Base-by-base conservation (phyloP, 2,329 filamentous ascomycete species). In the Epichloe sylvatica region DNA sequence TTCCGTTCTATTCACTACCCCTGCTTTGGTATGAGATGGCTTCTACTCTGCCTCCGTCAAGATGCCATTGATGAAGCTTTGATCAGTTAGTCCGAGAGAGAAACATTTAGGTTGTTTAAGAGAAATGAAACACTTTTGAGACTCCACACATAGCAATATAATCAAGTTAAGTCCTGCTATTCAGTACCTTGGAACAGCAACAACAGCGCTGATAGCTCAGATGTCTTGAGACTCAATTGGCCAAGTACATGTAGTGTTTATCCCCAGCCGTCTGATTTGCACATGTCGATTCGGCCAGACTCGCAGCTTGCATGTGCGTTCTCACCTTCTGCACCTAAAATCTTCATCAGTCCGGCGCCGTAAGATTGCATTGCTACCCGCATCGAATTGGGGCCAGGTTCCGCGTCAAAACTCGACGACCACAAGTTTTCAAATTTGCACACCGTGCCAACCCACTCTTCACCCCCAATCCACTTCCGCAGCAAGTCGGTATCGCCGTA, bases 401-500 rank as follows among this genome's bases (percentile, higher is more conserved):
- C 30, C 30, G 30, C 30, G 30, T 37, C 36, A 37, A n/a, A 37
- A 37, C 13, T 15, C 36, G 13, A 37, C 36, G 5, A 15, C 17
- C 45, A 25, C 35, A 17, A 15, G 13, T 12, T 23, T 30, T 9
- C 8, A 1, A 30, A 30, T 9, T 30, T 11, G 9, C 41, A 45
- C 25, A 21, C 19, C 21, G 7, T 45, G 12, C 15, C n/a, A 25
- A 17, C 34, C 30, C 15, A 19, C 13, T 35, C n/a, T 9, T 15
- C 3, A 30, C 4, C 17, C 30, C 42, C 39, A 13, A 15, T 42
- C n/a, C 33, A 8, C 23, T 30, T 19, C 37, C n/a, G 6, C 35
- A 49, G 17, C 38, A 38, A 45, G n/a, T 51, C 36, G 36, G 57
- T 13, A 12, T 53, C 53, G 55, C 30, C 30, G 30, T 30, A 59